phyloP scores from a whole-genome alignment of 2,329 filamentous ascomycete genomes.

The Pyrenophora seminiperda region DNA sequence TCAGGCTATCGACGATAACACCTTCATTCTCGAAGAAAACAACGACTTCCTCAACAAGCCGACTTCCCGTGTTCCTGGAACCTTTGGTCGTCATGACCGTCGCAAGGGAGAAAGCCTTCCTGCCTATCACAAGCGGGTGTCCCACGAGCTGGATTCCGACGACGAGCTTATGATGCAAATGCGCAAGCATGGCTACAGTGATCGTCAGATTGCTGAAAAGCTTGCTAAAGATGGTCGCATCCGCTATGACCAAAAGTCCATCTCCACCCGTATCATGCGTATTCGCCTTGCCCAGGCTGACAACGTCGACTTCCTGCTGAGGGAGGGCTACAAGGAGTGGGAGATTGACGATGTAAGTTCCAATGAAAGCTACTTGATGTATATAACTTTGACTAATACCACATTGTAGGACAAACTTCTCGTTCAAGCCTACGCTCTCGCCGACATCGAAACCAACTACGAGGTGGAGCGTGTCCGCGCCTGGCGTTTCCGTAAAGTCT shows the following conservation, averaged over 20 bases:
- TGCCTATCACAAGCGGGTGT: slow-evolving; percentile 51
- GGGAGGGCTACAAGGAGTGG: slow-evolving; percentile 57
- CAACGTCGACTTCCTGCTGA: slow-evolving; percentile 53
- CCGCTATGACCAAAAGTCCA: slow-evolving; percentile 54
- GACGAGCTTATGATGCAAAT: slow-evolving; percentile 54
- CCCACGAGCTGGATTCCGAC: slow-evolving; percentile 53
- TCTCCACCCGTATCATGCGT: slow-evolving; percentile 55
- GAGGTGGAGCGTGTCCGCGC: slow-evolving; percentile 49
- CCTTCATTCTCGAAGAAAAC: slow-evolving; percentile 33
- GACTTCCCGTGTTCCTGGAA: slow-evolving; percentile 26
- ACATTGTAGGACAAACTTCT: slow-evolving; percentile 53
- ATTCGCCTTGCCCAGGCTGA: slow-evolving; percentile 52
- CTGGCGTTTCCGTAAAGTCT: slow-evolving; percentile 53
- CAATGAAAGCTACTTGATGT: neutral
- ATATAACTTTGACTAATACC: slow-evolving; percentile 4
- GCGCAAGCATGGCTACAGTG: slow-evolving; percentile 51
- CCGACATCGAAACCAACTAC: slow-evolving; percentile 51
- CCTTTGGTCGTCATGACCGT: slow-evolving; percentile 29
- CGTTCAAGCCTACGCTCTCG: slow-evolving; percentile 46
- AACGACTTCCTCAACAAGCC: slow-evolving; percentile 6
- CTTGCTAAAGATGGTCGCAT: slow-evolving; percentile 51
- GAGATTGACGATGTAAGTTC: slow-evolving; percentile 53
- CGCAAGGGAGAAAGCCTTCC: slow-evolving; percentile 45
- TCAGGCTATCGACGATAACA: slow-evolving; percentile 18
- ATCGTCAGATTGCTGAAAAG: slow-evolving; percentile 52